Base-by-base conservation (phyloP, 768 basidiomycete genomes). In the Tricholoma matsutake region DNA sequence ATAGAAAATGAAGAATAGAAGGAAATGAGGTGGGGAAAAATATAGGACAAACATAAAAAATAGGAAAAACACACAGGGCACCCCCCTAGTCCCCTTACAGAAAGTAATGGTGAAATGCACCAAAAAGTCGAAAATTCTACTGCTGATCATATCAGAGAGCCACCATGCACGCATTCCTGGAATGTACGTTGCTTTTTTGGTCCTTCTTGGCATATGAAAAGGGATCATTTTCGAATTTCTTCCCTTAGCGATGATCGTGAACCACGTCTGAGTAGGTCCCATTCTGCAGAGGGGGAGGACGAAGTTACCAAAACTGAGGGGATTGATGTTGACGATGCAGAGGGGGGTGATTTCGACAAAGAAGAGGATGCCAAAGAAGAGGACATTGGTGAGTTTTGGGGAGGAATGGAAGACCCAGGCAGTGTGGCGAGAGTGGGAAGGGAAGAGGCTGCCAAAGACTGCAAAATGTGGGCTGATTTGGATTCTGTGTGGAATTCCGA, bases 101-200 rank as follows among this genome's bases (percentile, higher is more conserved):
- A 64, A 64, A 29, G 34, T 53, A 28, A 41, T 41, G 9, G 56
- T 56, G 1, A 67, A 67, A 63, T 59, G 54, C 8, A 16, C 51
- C 6, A 64, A 54, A 52, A 67, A 63, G 35, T 59, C 61, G 31
- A 63, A 64, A 20, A 32, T 61, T 32, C 32, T 35, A 3, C 59
- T 55, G 5, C 31, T 69, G 25, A 56, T 61, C 28, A 49, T 69
- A 20, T 69, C 68, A 9, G 68, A 67, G 35, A 35, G 14, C 53
- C 53, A 54, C 25, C 25, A 16, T 20, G 53, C 53, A n/a, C 7
- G 20, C 22, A 54, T 54, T 35, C 53, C 32, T 54, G 20, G 3
- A 4, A 37, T 34, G 53, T 34, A 18, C 11, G 31, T 54, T 32
- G 6, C 16, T 31, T 54, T 54, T 54, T 32, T 37, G 13, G 11